These are phyloP conservation scores for Scheffersomyces coipomensis DNA, from an alignment of 805 yeast species.

Conservation along the genomic window DNA sequence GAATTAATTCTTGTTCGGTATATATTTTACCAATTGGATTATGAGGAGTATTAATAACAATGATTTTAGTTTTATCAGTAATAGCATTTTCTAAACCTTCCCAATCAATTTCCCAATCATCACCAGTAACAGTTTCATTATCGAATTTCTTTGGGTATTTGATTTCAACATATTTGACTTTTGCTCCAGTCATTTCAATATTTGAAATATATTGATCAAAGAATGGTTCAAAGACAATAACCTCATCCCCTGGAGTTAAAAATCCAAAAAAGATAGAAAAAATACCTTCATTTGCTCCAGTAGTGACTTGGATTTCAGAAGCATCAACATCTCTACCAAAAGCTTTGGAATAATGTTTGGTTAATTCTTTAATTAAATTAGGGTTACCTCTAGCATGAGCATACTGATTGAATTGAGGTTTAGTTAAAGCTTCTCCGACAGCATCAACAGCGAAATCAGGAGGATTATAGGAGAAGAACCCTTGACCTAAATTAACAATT, in stretches of 20 bases:
- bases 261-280: constrained; percentile 81
- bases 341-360: constrained; percentile 67
- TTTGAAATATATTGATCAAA: constrained; percentile 96
- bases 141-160: constrained; percentile 78
- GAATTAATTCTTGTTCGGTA: constrained; percentile 66
- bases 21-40: constrained; percentile 95
- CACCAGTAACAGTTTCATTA: constrained; percentile 63
- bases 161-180: constrained; percentile 80
- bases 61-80: constrained; percentile 73
- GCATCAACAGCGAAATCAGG: constrained; percentile 90
- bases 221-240: constrained; percentile 93
- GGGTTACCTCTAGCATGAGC: constrained; percentile 90
- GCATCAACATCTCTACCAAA: constrained; percentile 57
- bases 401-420: constrained; percentile 82
- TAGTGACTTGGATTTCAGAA: constrained; percentile 74
- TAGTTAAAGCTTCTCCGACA: constrained; percentile 70
- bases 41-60: constrained; percentile 91
- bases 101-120: constrained; percentile 87
- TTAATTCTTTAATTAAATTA: constrained; percentile 64
- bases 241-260: constrained; percentile 87
- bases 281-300: constrained; percentile 98
- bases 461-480: constrained; percentile 94
- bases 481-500: constrained; percentile 90
- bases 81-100: constrained; percentile 72
- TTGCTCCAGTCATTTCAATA: constrained; percentile 91